Evolutionary conservation across 208 protist species (phyloP).

Genomic region (Wallacemonas collosoma): DNA sequence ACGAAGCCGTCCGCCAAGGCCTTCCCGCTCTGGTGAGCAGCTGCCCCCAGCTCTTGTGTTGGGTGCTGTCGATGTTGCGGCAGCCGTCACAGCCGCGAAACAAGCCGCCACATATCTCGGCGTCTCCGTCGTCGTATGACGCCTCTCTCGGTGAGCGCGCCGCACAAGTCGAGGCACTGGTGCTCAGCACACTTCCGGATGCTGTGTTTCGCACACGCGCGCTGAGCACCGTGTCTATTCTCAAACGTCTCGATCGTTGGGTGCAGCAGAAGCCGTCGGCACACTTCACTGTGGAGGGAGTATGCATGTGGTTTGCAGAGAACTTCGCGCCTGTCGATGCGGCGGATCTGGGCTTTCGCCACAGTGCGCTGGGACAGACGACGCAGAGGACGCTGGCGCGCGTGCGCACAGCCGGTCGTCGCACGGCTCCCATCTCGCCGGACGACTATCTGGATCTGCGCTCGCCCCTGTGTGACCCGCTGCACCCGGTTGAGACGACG

Average conservation of each 20-base stretch:
- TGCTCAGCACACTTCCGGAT: neutral
- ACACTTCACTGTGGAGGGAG: neutral
- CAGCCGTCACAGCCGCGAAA: neutral
- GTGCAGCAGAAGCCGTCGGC: slow-evolving; percentile 2
- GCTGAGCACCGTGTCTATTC: neutral
- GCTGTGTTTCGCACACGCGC: neutral
- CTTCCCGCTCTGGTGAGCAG: neutral
- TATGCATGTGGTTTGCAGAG: slow-evolving; percentile 1
- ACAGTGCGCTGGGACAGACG: slow-evolving; percentile 11
- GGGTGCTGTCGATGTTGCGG: slow-evolving; percentile 13
- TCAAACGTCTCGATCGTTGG: slow-evolving; percentile 9
- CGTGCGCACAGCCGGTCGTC: neutral
- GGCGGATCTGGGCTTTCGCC: slow-evolving; percentile 35
- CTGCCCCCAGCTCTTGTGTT: slow-evolving; percentile 10
- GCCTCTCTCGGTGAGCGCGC: neutral
- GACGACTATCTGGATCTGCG: slow-evolving; percentile 37
- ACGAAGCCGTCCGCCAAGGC: neutral
- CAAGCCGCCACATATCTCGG: neutral
- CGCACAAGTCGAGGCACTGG: neutral
- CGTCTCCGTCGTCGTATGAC: neutral
- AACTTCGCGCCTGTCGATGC: slow-evolving; percentile 22
- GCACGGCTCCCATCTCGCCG: neutral
- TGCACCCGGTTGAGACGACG: slow-evolving; percentile 34
- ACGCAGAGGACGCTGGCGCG: neutral
- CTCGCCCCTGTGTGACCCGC: slow-evolving; percentile 35